Percentiles rank a stretch among this genome's conserved stretches.
phyloP scores from a whole-genome alignment of 345 rosid genomes.

The Lepidium didymum region DNA sequence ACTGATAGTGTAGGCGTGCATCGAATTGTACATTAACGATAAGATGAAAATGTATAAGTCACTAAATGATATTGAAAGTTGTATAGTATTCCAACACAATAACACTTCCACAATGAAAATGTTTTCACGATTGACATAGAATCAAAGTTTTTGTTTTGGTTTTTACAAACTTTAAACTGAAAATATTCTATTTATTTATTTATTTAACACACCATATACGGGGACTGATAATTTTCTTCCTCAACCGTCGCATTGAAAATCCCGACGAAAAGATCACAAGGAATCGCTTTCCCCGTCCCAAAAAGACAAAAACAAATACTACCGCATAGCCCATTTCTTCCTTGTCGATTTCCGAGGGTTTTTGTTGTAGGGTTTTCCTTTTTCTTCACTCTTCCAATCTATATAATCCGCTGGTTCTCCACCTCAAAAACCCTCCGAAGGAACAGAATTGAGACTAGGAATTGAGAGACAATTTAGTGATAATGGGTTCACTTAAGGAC shows the following conservation, averaged over 20 bases:
- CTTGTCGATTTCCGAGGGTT: constrained; percentile 21
- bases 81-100: too few species aligned
- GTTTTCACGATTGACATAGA: too few species aligned
- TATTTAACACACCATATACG: background rate
- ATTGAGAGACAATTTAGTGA: background rate
- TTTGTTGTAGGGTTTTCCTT: constrained; percentile 6
- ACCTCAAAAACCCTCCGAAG: background rate
- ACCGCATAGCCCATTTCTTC: background rate
- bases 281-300: background rate
- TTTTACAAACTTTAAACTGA: too few species aligned
- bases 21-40: too few species aligned
- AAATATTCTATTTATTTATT: too few species aligned
- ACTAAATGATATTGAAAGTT: too few species aligned
- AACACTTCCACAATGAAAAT: too few species aligned
- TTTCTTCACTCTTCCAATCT: background rate
- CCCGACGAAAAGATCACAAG: constrained; percentile 9
- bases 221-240: background rate
- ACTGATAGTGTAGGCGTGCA: too few species aligned
- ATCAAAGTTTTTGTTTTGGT: too few species aligned
- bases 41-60: too few species aligned
- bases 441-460: background rate
- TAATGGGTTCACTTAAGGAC: constrained; percentile 21
- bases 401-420: constrained; percentile 26
- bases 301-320: background rate
- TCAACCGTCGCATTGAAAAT: background rate